These are phyloP conservation scores for Achaetomium macrosporum DNA, from an alignment of 2,329 filamentous ascomycete species.

Conservation along the genomic window DNA sequence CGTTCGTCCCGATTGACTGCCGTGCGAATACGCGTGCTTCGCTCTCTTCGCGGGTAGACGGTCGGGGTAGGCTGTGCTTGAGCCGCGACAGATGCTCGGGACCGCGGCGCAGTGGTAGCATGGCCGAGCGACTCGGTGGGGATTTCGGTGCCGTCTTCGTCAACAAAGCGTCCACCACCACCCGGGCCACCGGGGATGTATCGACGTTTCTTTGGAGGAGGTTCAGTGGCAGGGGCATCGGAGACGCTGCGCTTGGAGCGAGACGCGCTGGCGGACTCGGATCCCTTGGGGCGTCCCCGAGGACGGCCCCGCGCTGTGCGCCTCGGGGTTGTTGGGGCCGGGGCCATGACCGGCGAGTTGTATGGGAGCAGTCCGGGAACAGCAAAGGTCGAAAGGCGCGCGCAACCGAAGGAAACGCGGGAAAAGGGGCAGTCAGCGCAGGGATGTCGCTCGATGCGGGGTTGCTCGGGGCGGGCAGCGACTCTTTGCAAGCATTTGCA, in stretches of 20 bases:
- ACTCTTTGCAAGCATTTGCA: constrained; percentile 14
- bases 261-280: constrained; percentile 30
- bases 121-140: constrained; percentile 45
- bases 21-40: constrained; percentile 51
- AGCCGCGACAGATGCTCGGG: constrained; percentile 45
- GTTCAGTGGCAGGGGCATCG: constrained; percentile 44
- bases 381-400: constrained; percentile 1
- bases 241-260: constrained; percentile 25
- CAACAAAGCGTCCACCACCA: constrained; percentile 77
- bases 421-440: constrained; percentile 15
- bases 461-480: constrained; percentile 16
- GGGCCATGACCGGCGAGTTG: constrained; percentile 26
- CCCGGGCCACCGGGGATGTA: constrained; percentile 85
- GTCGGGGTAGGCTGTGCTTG: constrained; percentile 39
- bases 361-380: background rate
- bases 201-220: constrained; percentile 62
- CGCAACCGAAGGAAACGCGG: background rate
- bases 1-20: constrained; percentile 45
- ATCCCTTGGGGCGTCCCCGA: constrained; percentile 39
- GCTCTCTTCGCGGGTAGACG: constrained; percentile 49
- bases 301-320: constrained; percentile 39
- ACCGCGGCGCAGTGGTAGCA: constrained; percentile 47
- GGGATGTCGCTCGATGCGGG: constrained; percentile 17
- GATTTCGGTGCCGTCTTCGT: constrained; percentile 60
- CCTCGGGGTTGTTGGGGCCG: constrained; percentile 35